Evolutionary conservation across 2,329 filamentous ascomycete genomes (phyloP).

Genomic region (Cladosporium sp.): DNA sequence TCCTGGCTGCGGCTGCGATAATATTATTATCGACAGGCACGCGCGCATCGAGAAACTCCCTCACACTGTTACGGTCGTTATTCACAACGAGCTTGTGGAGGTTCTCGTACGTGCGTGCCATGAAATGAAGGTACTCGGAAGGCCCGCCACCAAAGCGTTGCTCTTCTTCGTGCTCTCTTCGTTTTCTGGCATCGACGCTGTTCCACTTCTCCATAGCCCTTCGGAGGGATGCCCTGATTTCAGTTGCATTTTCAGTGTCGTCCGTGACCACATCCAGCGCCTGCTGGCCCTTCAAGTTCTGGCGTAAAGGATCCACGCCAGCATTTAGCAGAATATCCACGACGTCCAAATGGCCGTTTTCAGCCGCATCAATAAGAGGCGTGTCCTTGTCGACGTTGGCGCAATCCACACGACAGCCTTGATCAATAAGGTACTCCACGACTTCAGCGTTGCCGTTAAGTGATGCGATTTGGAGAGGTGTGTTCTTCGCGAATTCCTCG

Average conservation of each 20-base stretch:
- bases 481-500: slow-evolving; percentile 93
- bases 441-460: slow-evolving; percentile 84
- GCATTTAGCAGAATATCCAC: slow-evolving; percentile 80
- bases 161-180: slow-evolving; percentile 54
- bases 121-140: slow-evolving; percentile 48
- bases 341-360: slow-evolving; percentile 89
- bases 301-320: slow-evolving; percentile 86
- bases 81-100: slow-evolving; percentile 49
- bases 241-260: slow-evolving; percentile 76
- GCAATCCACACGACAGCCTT: slow-evolving; percentile 80
- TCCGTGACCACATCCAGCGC: slow-evolving; percentile 80
- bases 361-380: slow-evolving; percentile 90
- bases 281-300: slow-evolving; percentile 90
- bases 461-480: slow-evolving; percentile 88
- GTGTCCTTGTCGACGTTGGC: slow-evolving; percentile 78
- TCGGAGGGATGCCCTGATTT: slow-evolving; percentile 55
- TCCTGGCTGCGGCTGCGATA: slow-evolving; percentile 86
- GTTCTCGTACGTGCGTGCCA: slow-evolving; percentile 51
- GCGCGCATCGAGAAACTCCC: slow-evolving; percentile 47
- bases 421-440: slow-evolving; percentile 80
- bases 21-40: slow-evolving; percentile 70
- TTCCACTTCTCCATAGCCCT: slow-evolving; percentile 49
- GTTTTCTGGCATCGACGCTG: slow-evolving; percentile 43
- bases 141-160: slow-evolving; percentile 40
- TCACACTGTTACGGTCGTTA: slow-evolving; percentile 51